Evolutionary conservation across 129 eudicot species (phyloP).

Genomic region (Lonicera japonica): DNA sequence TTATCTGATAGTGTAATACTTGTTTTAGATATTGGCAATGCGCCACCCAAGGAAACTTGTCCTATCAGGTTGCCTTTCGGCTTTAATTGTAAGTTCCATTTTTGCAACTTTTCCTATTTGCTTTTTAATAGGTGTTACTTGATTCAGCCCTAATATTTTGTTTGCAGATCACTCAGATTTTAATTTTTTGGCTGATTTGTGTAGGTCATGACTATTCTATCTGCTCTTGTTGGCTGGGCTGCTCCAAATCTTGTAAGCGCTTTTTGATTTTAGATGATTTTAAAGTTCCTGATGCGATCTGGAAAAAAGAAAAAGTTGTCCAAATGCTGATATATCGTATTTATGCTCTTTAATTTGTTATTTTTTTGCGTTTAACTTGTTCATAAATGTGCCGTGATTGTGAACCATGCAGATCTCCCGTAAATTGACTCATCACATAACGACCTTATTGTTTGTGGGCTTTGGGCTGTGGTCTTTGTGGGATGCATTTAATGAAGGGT

Average conservation of each 20-base stretch:
- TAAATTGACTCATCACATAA: constrained; percentile 76
- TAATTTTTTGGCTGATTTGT: too few relatives aligned
- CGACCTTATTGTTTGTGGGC: constrained; percentile 84
- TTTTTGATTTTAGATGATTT: neutral
- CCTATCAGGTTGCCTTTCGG: constrained; percentile 79
- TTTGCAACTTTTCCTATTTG: neutral
- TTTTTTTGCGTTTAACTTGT: neutral
- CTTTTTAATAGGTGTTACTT: neutral
- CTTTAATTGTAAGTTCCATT: constrained; percentile 60
- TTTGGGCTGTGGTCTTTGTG: constrained; percentile 95
- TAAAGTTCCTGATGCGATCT: too few relatives aligned
- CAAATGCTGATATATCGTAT: too few relatives aligned
- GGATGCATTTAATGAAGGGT: constrained; percentile 93
- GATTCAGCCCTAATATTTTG: neutral
- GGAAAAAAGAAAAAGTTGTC: too few relatives aligned
- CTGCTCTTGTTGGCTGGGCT: constrained; percentile 98
- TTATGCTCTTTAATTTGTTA: neutral
- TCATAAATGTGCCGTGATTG: neutral
- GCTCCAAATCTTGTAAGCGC: constrained; percentile 88
- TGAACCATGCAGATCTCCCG: constrained; percentile 65
- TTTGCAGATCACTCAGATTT: neutral
- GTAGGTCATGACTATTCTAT: constrained; percentile 3
- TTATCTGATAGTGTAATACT: constrained; percentile 14
- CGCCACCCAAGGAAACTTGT: constrained; percentile 95
- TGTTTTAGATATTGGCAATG: constrained; percentile 89